Conservation (phyloP, 768 basidiomycete genomes). For the Pisolithus albus region DNA sequence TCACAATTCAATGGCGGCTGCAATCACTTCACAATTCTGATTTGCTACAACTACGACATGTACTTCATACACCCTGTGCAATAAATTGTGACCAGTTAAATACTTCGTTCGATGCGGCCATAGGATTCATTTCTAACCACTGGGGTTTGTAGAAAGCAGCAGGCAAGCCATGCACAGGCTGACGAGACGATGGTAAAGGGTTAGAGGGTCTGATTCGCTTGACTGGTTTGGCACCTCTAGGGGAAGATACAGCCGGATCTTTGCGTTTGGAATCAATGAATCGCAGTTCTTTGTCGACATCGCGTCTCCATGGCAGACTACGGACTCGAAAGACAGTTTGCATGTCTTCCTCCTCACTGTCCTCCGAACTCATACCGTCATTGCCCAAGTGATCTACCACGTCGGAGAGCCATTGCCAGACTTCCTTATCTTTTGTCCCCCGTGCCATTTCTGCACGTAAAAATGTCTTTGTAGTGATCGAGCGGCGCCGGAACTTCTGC, state of each 20-base stretch:
- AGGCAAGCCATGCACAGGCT: not conserved
- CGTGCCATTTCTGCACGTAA: not conserved
- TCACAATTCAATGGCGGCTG: too few relatives aligned
- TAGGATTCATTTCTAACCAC: too few relatives aligned
- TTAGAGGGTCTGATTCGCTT: not conserved
- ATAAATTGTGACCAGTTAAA: too few relatives aligned
- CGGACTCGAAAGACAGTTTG: not conserved
- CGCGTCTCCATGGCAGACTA: not conserved
- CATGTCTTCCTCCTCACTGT: constrained; percentile 3
- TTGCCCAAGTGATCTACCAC: not conserved
- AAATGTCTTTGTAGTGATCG: not conserved
- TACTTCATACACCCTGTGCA: too few relatives aligned
- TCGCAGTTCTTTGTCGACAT: constrained; percentile 3
- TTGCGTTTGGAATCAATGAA: constrained; percentile 1
- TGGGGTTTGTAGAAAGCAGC: not conserved
- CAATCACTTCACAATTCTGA: too few relatives aligned
- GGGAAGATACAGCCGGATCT: not conserved
- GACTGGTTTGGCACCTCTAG: not conserved
- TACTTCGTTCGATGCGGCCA: too few relatives aligned
- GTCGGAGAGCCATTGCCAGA: not conserved
- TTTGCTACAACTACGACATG: too few relatives aligned
- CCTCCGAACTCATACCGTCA: constrained; percentile 7
- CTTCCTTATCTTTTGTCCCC: not conserved
- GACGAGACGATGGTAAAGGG: not conserved
- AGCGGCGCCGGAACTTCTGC: not conserved